Base-by-base conservation (phyloP, 2,329 filamentous ascomycete species). In the Ceratocystis lukuohia region DNA sequence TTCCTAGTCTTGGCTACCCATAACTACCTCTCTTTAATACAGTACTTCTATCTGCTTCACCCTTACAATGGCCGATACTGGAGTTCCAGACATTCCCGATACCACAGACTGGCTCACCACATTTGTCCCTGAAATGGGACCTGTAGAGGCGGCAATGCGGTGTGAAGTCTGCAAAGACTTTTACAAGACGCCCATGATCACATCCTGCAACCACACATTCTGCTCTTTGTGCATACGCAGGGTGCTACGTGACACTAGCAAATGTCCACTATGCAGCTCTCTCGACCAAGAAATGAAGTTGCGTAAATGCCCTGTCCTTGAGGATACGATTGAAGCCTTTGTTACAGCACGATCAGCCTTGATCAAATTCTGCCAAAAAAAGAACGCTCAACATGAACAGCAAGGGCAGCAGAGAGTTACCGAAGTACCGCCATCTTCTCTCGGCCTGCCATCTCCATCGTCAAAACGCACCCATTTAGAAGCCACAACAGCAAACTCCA, bases 111-210 rank as follows among this genome's bases (percentile, higher is more conserved):
- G 90, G 90, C 80, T 91, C 5, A 72, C 78, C 10, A 95, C 90
- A 12, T 82, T 85, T 1, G 79, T 95, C 1, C 77, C 84, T 17
- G 78, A 78, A 15, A 82, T 95, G 65, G 80, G 85, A 61, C 78
- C 83, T 15, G 84, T 99, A 69, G 94, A 99, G 73, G 86, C 88
- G 68, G 86, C 91, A 2, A 80, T 99, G 22, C 89, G 94, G 71
- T 99, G 94, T 76, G 90, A 97, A 76, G 89, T 99, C 68, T 99
- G 94, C 83, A 97, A 97, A 74, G 95, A 99, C 75, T 96, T 97
- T 76, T 97, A 89, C 78, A 85, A 85, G 69, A 96, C 91, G 63
- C 94, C 94, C 0, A 94, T 99, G 84, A 87, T 96, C 69, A 99
- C 94, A 0, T 89, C 89, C 1, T 99, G 94, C 77, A 88, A 85